These are phyloP conservation scores for Gymnopus androsaceus DNA, from an alignment of 1,284 basidiomycete species.

Conservation along the genomic window DNA sequence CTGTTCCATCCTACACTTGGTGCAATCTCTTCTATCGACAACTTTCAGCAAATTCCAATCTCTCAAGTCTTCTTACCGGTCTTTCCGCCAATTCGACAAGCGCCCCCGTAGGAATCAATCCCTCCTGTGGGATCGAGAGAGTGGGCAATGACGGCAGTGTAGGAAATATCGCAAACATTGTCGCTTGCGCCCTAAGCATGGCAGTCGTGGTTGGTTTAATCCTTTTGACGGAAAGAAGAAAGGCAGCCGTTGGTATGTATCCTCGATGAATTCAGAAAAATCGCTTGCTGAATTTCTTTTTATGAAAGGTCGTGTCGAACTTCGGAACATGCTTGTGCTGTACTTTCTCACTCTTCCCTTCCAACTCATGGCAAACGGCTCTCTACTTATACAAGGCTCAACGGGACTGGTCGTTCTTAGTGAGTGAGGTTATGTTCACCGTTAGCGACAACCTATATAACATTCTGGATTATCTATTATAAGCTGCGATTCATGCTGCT, in stretches of 20 bases:
- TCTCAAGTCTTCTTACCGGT: conserved; percentile 34
- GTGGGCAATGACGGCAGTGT: conserved; percentile 46
- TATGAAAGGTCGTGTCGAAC: conserved; percentile 64
- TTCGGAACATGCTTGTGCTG: conserved; percentile 62
- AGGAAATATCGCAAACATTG: conserved; percentile 64
- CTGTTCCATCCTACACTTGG: conserved; percentile 67
- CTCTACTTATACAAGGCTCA: conserved; percentile 77
- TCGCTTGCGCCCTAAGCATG: conserved; percentile 54
- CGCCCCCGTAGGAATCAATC: conserved; percentile 61
- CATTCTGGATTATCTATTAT: no score
- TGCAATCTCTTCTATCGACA: conserved; percentile 74
- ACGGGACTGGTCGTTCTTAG: conserved; percentile 64
- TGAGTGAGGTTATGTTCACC: no score
- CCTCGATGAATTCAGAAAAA: not conserved
- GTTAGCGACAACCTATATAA: no score
- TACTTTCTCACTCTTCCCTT: conserved; percentile 76
- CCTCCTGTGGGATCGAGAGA: conserved; percentile 54
- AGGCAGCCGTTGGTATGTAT: conserved; percentile 56
- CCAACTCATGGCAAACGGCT: conserved; percentile 77
- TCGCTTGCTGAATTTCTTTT: not conserved
- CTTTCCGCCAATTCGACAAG: conserved; percentile 40
- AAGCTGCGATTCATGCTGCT: conserved; percentile 75
- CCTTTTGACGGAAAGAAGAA: conserved; percentile 25
- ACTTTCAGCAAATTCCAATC: conserved; percentile 34
- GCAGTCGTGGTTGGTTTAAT: conserved; percentile 45